phyloP scores from a whole-genome alignment of 73 alveolate species.

The Paraurostyla sp. region DNA sequence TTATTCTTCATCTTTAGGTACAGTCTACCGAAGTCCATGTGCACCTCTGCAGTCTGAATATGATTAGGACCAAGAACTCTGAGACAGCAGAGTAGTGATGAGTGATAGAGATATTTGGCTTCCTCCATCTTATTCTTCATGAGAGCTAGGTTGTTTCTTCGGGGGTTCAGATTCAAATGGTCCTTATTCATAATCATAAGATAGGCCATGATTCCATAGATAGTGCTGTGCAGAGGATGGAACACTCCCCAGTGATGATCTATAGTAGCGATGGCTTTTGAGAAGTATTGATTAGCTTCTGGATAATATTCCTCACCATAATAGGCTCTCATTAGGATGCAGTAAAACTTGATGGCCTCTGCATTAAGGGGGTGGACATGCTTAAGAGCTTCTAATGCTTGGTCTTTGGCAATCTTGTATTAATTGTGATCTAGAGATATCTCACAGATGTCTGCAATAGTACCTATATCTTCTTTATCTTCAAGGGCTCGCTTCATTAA shows the following conservation, averaged over 20 bases:
- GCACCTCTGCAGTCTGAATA: slow-evolving; percentile 86
- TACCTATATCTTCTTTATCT: slow-evolving; percentile 28
- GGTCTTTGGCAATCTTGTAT: slow-evolving; percentile 64
- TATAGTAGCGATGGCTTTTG: slow-evolving; percentile 69
- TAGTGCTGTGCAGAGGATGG: slow-evolving; percentile 84
- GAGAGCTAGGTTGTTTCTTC: too few relatives aligned
- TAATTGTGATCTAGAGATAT: slow-evolving; percentile 66
- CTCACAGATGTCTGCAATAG: slow-evolving; percentile 80
- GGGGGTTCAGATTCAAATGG: too few relatives aligned
- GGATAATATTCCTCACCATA: slow-evolving; percentile 46
- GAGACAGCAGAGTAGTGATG: slow-evolving; percentile 72
- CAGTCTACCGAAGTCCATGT: slow-evolving; percentile 80
- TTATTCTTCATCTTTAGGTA: slow-evolving; percentile 66
- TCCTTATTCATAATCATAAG: too few relatives aligned
- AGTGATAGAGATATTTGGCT: slow-evolving; percentile 73
- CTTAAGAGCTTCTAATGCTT: slow-evolving; percentile 58
- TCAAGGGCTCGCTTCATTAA: slow-evolving; percentile 55
- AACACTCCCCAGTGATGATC: slow-evolving; percentile 84
- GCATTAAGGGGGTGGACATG: slow-evolving; percentile 71
- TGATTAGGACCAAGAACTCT: slow-evolving; percentile 86
- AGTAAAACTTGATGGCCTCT: slow-evolving; percentile 76
- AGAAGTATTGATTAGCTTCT: slow-evolving; percentile 74
- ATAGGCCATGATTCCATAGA: slow-evolving; percentile 80
- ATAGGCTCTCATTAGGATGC: slow-evolving; percentile 77
- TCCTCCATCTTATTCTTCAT: slow-evolving; percentile 73